A percentile compares a stretch with the other conserved stretches of the same genome.
Conservation (phyloP, 257 asterid genomes). For the Solanum tarijense region DNA sequence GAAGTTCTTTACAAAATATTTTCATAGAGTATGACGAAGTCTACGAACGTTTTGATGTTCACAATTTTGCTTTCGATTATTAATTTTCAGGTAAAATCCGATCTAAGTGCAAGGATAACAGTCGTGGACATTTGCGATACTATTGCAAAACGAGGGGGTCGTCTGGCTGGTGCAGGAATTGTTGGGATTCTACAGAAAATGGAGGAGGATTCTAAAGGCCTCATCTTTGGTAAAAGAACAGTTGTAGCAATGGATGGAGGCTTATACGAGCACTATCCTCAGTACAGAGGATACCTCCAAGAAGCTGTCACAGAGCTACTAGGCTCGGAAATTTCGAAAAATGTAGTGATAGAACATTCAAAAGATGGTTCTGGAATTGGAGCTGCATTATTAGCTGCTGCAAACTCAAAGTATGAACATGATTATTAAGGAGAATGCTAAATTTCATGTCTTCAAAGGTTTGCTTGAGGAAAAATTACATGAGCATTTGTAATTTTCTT, state of each 20-base stretch:
- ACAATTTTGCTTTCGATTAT: not conserved
- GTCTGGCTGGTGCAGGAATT: conserved; percentile 74
- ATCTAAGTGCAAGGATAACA: conserved; percentile 29
- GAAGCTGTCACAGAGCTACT: conserved; percentile 57
- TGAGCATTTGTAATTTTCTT: not conserved
- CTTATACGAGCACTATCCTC: conserved; percentile 65
- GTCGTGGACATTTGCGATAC: conserved; percentile 47
- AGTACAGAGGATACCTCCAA: conserved; percentile 48
- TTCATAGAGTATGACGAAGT: not conserved
- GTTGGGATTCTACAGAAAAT: conserved; percentile 71
- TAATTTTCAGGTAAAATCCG: conserved; percentile 26
- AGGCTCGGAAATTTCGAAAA: conserved; percentile 38
- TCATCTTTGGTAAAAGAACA: conserved; percentile 51
- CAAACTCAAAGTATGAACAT: conserved; percentile 53
- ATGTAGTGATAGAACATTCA: conserved; percentile 53
- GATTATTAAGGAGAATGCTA: conserved; percentile 5
- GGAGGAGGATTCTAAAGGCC: conserved; percentile 52
- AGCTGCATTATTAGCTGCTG: conserved; percentile 80
- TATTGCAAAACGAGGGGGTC: conserved; percentile 63
- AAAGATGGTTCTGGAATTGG: conserved; percentile 84
- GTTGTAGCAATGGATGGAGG: conserved; percentile 93
- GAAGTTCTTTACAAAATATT: not conserved
- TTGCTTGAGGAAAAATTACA: not conserved
- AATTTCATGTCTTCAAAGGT: not conserved
- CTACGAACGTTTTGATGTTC: not conserved